Evolutionary conservation across 345 rosid species (phyloP), one percentile per base, ranked within the genome.

Genomic region (Salix dunnii): DNA sequence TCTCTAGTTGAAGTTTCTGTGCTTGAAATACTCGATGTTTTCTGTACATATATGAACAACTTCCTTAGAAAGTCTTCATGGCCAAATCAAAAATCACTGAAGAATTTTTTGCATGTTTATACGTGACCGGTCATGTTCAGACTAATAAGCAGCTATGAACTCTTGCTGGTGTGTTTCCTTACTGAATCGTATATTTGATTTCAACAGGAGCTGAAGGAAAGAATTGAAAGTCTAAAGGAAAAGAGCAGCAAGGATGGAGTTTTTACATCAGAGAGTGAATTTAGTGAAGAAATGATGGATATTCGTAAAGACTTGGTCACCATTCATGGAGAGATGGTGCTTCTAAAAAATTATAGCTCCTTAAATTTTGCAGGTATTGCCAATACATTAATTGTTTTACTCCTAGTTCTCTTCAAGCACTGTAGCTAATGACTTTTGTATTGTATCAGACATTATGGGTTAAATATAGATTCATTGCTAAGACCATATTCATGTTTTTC

Each of bases 291-390:
- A 81, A 91, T 89, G 92, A 94, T 94, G 98, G 95, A 90, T 58
- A 92, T 92, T 65, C 98, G 97, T 36, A 91, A 83, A 87, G 97
- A 90, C 82, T 90, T 91, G 55, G 98, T 94, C 31, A 90, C 87
- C 61, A 92, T 94, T 77, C 98, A 94, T 62, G 97, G 97, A 70
- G 92, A 94, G 86, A 94, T 94, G 98, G 97, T 94, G 74, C 98
- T 94, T 72, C 88, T 94, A 0, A 91, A 94, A 88, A 92, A 91
- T 82, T 94, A 94, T 75, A 92, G 97, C 83, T 90, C 98, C 78
- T 85, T 94, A 8, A 94, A 92, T 78, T 92, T 94, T 79, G 97
- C 97, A 85, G 98, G 98, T 92, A 81, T 20, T 5, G 25, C 65
- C 53, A 7, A 75, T 64, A 18, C 58, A 46, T 46, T 51, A 7